Conservation (phyloP, 2,329 filamentous ascomycete genomes). For the Fusarium cyanostomum region DNA sequence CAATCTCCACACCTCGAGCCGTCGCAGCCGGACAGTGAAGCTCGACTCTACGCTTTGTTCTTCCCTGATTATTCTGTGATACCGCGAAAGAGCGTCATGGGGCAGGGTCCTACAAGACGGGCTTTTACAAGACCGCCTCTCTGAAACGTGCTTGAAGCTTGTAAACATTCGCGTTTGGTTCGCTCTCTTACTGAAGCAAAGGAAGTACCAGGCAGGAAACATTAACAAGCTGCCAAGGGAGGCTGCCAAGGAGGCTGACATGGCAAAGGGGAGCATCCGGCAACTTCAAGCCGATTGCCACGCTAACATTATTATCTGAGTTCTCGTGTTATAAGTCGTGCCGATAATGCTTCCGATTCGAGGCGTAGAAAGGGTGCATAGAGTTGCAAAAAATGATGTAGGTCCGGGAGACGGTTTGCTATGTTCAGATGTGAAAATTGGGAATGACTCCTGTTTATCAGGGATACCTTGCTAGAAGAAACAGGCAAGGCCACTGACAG, state of each 20-base stretch:
- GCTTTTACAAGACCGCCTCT: no score
- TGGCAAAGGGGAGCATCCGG: conserved; percentile 32
- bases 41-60: not conserved
- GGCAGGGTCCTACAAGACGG: no score
- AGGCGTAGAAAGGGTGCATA: no score
- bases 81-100: no score
- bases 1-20: conserved; percentile 8
- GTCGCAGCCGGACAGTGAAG: conserved; percentile 10
- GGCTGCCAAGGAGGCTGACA: not conserved
- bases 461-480: no score
- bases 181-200: not conserved
- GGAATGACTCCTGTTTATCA: no score
- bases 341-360: not conserved
- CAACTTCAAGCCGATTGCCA: conserved; percentile 29
- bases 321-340: not conserved
- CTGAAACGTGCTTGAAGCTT: no score
- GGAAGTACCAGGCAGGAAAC: not conserved
- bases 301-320: conserved; percentile 10
- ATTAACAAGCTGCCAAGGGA: not conserved
- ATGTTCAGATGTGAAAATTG: no score
- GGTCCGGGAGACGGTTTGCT: no score
- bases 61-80: no score
- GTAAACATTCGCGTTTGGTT: no score
- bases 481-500: no score
- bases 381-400: not conserved